Conservation (phyloP, 306 rosid species). For the Cotoneaster glaucophyllus region DNA sequence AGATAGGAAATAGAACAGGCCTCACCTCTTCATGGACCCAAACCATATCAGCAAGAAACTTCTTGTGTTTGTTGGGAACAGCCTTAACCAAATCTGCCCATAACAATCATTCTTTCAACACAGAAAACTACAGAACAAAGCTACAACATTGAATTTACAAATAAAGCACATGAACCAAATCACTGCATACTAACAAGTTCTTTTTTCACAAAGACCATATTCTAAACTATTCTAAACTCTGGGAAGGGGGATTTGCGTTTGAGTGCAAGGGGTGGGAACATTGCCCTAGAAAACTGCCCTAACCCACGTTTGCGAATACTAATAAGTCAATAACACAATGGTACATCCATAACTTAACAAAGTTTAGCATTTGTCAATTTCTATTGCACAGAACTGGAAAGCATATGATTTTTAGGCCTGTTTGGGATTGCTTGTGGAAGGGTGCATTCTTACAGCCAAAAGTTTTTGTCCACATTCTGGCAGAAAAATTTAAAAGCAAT, state of each 20-base stretch:
- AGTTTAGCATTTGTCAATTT: not conserved
- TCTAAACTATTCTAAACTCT: not conserved
- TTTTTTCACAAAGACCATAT: not conserved
- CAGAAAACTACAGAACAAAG: not conserved
- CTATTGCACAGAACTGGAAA: not conserved
- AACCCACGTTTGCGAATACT: not conserved
- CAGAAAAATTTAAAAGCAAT: too few relatives aligned
- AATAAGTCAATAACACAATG: not conserved
- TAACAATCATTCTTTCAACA: not conserved
- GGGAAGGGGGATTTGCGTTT: not conserved
- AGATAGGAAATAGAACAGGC: constrained; percentile 14
- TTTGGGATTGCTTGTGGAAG: too few relatives aligned
- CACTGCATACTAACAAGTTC: not conserved
- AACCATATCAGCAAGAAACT: constrained; percentile 71
- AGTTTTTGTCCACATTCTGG: too few relatives aligned
- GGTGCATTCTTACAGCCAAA: too few relatives aligned
- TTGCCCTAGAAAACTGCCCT: not conserved
- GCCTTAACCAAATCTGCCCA: constrained; percentile 76
- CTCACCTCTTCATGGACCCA: constrained; percentile 96
- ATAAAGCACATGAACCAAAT: not conserved
- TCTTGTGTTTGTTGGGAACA: constrained; percentile 89
- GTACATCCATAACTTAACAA: not conserved
- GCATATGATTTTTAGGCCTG: not conserved
- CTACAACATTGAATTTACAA: not conserved
- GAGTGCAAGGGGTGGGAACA: not conserved